Percentiles rank a stretch among this genome's conserved stretches.
These are phyloP conservation scores for Corynascus novoguineensis DNA, from an alignment of 495 filamentous ascomycete species.

Conservation along the genomic window DNA sequence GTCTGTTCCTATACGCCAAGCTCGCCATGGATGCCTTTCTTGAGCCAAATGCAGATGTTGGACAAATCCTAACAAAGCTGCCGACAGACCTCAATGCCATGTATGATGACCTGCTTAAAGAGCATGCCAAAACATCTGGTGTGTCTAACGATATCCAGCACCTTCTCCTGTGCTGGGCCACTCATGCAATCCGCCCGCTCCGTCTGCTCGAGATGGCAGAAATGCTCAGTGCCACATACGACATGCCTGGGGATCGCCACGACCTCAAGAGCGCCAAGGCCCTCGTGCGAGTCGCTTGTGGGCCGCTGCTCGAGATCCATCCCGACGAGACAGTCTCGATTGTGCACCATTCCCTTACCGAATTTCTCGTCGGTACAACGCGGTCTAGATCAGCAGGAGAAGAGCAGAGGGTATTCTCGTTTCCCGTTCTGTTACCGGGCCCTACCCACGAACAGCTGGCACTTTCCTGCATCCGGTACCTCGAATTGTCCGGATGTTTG, in stretches of 20 bases:
- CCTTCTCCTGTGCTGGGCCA: slow-evolving; percentile 43
- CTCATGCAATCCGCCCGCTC: slow-evolving; percentile 46
- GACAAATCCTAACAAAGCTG: slow-evolving; percentile 21
- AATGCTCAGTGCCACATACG: slow-evolving; percentile 28
- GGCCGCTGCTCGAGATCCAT: slow-evolving; percentile 47
- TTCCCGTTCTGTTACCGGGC: slow-evolving; percentile 27
- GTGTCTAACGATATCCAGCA: slow-evolving; percentile 39
- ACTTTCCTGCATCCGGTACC: slow-evolving; percentile 22
- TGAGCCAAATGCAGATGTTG: slow-evolving; percentile 19
- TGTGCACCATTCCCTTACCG: slow-evolving; percentile 53
- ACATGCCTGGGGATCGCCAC: background rate
- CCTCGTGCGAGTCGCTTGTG: slow-evolving; percentile 34
- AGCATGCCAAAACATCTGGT: slow-evolving; percentile 35
- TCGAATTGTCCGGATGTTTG: slow-evolving; percentile 18
- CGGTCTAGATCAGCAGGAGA: background rate
- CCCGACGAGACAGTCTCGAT: slow-evolving; percentile 46
- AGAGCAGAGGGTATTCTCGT: background rate
- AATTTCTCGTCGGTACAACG: slow-evolving; percentile 37
- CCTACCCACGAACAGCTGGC: slow-evolving; percentile 27
- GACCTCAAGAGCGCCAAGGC: slow-evolving; percentile 24
- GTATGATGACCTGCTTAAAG: slow-evolving; percentile 41
- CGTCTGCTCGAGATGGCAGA: slow-evolving; percentile 47
- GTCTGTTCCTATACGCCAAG: slow-evolving; percentile 43
- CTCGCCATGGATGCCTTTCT: slow-evolving; percentile 44
- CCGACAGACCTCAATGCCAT: slow-evolving; percentile 41